Conservation (phyloP, 2,329 filamentous ascomycete species). For the Didymella segeticola region DNA sequence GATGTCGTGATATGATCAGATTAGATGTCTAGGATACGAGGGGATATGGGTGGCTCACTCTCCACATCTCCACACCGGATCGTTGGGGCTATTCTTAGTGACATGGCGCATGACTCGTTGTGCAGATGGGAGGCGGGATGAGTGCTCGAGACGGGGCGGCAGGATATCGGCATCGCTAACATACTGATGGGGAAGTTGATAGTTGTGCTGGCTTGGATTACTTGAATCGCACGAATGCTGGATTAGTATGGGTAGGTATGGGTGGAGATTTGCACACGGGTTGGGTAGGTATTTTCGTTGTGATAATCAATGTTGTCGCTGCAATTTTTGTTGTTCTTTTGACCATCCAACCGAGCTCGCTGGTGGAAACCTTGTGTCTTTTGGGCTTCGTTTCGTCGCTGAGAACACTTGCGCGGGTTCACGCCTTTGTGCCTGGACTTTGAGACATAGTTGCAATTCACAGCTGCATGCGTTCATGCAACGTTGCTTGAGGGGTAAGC, state of each 20-base stretch:
- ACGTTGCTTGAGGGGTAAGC: too few species aligned
- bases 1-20: background rate
- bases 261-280: too few species aligned
- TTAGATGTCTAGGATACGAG: background rate
- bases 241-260: too few species aligned
- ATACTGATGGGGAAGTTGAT: background rate
- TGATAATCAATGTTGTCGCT: too few species aligned
- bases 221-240: background rate
- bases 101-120: slow-evolving; percentile 1
- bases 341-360: too few species aligned
- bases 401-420: background rate
- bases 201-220: background rate
- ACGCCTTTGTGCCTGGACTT: background rate
- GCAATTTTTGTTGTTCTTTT: too few species aligned
- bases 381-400: too few species aligned
- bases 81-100: background rate
- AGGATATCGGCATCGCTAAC: background rate
- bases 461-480: too few species aligned
- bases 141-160: background rate
- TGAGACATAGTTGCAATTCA: background rate
- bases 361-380: too few species aligned
- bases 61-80: background rate
- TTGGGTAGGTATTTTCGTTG: too few species aligned
- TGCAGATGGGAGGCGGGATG: background rate
- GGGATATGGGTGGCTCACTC: background rate